Percentiles rank a stretch among this genome's conserved stretches.
Evolutionary conservation across 352 stramenopile genomes (phyloP).

Genomic region (Globisporangium carolinianum): DNA sequence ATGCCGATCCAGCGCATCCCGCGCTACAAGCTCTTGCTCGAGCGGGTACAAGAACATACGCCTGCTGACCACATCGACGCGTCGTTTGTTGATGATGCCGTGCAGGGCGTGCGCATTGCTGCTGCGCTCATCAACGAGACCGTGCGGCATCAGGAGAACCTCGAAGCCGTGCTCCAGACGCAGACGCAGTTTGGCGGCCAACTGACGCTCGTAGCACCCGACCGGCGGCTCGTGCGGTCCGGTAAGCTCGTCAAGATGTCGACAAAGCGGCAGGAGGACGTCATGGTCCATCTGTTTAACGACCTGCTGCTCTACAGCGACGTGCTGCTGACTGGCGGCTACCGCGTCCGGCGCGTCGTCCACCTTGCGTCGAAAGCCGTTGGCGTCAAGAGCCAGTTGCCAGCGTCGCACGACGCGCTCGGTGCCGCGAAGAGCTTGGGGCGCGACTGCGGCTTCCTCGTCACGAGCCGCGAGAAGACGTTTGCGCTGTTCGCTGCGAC

Average conservation of each 20-base stretch:
- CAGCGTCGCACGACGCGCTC: slow-evolving; percentile 38
- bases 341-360: slow-evolving; percentile 62
- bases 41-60: slow-evolving; percentile 74
- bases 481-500: slow-evolving; percentile 70
- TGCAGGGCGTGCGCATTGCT: slow-evolving; percentile 45
- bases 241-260: slow-evolving; percentile 82
- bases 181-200: slow-evolving; percentile 74
- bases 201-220: slow-evolving; percentile 58
- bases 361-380: slow-evolving; percentile 70
- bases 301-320: slow-evolving; percentile 82
- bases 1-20: slow-evolving; percentile 91
- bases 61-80: slow-evolving; percentile 45
- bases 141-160: slow-evolving; percentile 75
- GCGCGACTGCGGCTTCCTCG: slow-evolving; percentile 61
- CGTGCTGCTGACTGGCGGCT: slow-evolving; percentile 64
- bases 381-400: slow-evolving; percentile 50
- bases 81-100: slow-evolving; percentile 49
- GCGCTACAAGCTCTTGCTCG: slow-evolving; percentile 86
- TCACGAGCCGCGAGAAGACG: slow-evolving; percentile 78
- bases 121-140: slow-evolving; percentile 82
- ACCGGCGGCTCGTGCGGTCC: slow-evolving; percentile 51
- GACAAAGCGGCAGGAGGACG: slow-evolving; percentile 69
- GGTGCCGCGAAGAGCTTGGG: slow-evolving; percentile 35
- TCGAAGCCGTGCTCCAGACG: slow-evolving; percentile 70
- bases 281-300: slow-evolving; percentile 85